These are phyloP conservation scores for Fusarium temperatum DNA, from an alignment of 2,329 filamentous ascomycete genomes.

Conservation along the genomic window DNA sequence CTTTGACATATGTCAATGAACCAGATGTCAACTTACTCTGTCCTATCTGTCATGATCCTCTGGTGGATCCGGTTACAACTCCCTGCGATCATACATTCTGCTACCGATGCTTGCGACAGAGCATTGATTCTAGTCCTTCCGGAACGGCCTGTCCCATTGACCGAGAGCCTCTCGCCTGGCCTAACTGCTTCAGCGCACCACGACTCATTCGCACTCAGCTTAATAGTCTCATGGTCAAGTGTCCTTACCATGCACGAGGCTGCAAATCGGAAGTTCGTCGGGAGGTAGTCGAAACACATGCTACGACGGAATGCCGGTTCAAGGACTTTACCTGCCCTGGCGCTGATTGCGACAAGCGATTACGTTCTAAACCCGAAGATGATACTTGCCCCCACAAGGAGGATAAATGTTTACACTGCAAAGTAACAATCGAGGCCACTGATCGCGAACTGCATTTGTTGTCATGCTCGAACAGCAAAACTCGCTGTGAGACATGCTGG, in stretches of 20 bases:
- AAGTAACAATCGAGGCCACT: conserved; percentile 57
- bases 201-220: conserved; percentile 67
- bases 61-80: conserved; percentile 69
- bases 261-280: conserved; percentile 62
- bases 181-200: conserved; percentile 53
- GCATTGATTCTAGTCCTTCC: conserved; percentile 52
- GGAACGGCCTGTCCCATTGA: conserved; percentile 66
- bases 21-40: conserved; percentile 60
- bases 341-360: conserved; percentile 58
- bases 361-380: conserved; percentile 60
- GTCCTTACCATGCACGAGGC: conserved; percentile 61
- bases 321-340: conserved; percentile 66
- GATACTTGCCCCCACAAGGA: conserved; percentile 65
- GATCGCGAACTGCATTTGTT: conserved; percentile 50
- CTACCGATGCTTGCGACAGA: conserved; percentile 61
- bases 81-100: conserved; percentile 74
- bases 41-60: conserved; percentile 67
- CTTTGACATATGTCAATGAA: conserved; percentile 54
- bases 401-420: conserved; percentile 63
- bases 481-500: conserved; percentile 60
- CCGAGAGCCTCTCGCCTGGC: conserved; percentile 55
- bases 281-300: conserved; percentile 64
- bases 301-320: conserved; percentile 65
- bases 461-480: conserved; percentile 57
- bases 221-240: conserved; percentile 66